Base-by-base conservation (phyloP, 75 land plant genomes). In the Isoetes taiwanensis region DNA sequence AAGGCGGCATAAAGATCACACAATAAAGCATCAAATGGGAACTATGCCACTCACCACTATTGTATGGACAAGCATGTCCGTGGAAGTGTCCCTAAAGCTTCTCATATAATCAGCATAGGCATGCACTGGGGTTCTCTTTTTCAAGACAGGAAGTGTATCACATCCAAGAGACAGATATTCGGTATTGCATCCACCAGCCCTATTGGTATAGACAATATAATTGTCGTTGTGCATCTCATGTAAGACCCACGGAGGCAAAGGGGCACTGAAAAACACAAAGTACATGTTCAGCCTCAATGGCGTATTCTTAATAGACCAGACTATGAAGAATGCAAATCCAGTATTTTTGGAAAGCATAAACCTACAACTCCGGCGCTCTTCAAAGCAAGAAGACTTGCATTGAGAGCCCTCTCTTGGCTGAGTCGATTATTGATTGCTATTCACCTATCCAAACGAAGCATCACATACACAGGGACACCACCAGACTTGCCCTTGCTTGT, bases 91-190 rank as follows among this genome's bases (percentile, higher is more conserved):
- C 31, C 76, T 70, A 68, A 86, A 86, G 29, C 89, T 68, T 25
- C 93, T 79, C 93, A 86, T 86, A 79, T 77, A 86, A 41, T 86
- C 93, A 4, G 87, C 50, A 59, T 86, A 86, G 41, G 82, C 87
- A 63, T 86, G 88, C 25, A 83, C 73, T 6, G 93, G 93, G 0
- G 88, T 74, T 34, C 93, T 72, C 8, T 87, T 84, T 61, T 83
- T 83, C 23, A 86, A 65, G 6, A 80, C 87, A 0, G 93, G 87
- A 16, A 86, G 69, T 0, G 61, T 63, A 58, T 86, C 93, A 58
- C 93, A 86, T 16, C 93, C 93, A 27, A 86, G 72, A 2, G 93
- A 86, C 6, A 86, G 12, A 52, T 86, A 86, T 69, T 86, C 93
- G 54, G 69, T 75, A 54, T 86, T 86, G 39, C 93, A 64, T 28